Conservation (phyloP, 805 yeast species). For the Wickerhamiella azyma region DNA sequence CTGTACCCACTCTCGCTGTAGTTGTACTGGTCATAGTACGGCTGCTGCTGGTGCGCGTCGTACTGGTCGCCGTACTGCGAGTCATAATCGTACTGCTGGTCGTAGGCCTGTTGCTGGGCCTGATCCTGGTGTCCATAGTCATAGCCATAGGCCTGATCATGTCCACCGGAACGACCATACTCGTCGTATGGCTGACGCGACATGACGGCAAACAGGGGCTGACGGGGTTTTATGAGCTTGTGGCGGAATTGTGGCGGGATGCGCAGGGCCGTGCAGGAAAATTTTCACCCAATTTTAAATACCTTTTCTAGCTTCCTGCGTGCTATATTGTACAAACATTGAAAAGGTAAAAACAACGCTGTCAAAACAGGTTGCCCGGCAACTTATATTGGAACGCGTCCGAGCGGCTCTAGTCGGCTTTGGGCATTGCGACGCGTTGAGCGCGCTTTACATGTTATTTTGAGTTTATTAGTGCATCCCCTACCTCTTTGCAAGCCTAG, state of each 20-base stretch:
- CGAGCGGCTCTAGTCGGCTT: too few species aligned
- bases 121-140: conserved; percentile 25
- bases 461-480: too few species aligned
- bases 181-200: conserved; percentile 11
- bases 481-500: too few species aligned
- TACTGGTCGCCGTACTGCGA: conserved; percentile 27
- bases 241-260: neutral
- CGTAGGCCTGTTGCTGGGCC: conserved; percentile 8
- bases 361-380: too few species aligned
- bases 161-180: conserved; percentile 20
- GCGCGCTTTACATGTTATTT: too few species aligned
- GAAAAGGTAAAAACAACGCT: too few species aligned
- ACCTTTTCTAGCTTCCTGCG: too few species aligned
- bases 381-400: too few species aligned
- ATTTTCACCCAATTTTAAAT: too few species aligned
- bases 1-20: conserved; percentile 32
- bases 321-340: too few species aligned
- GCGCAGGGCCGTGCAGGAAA: too few species aligned
- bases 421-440: too few species aligned
- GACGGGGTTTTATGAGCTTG: neutral
- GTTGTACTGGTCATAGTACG: conserved; percentile 27
- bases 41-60: conserved; percentile 29
- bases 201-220: conserved; percentile 2
- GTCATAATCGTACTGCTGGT: conserved; percentile 28
- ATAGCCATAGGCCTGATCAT: conserved; percentile 30